phyloP scores from a whole-genome alignment of 257 asterid species.

The Solanum sejunctum region DNA sequence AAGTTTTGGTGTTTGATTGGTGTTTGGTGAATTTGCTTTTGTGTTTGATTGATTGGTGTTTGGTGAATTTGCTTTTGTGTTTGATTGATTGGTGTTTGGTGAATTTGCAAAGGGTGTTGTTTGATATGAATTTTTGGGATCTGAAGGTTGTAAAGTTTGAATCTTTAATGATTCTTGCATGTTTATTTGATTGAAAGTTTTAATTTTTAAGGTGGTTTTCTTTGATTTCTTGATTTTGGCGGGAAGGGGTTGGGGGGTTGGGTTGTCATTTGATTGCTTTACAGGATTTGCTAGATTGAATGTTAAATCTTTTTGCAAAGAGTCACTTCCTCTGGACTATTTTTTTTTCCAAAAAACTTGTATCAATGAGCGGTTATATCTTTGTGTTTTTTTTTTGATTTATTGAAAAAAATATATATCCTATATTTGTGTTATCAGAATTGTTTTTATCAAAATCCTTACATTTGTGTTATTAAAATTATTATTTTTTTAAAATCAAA shows the following conservation, averaged over 20 bases:
- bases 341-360: too few relatives aligned
- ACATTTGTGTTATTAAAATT: neutral
- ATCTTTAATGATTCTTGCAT: constrained; percentile 13
- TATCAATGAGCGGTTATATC: constrained; percentile 13
- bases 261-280: neutral
- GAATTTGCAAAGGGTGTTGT: constrained; percentile 11
- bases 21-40: constrained; percentile 4
- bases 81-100: too few relatives aligned
- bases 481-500: too few relatives aligned
- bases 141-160: constrained; percentile 12
- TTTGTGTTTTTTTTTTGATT: neutral
- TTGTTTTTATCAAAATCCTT: neutral
- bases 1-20: constrained; percentile 14
- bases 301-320: constrained; percentile 12
- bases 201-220: neutral
- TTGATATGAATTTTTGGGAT: constrained; percentile 70
- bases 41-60: too few relatives aligned
- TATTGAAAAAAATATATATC: too few relatives aligned
- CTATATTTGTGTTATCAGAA: neutral
- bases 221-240: neutral
- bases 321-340: neutral
- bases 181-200: constrained; percentile 22
- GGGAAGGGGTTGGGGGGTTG: too few relatives aligned
- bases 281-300: neutral
- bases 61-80: neutral